Conservation (phyloP, 2,329 filamentous ascomycete genomes). For the Exophiala bonariae region DNA sequence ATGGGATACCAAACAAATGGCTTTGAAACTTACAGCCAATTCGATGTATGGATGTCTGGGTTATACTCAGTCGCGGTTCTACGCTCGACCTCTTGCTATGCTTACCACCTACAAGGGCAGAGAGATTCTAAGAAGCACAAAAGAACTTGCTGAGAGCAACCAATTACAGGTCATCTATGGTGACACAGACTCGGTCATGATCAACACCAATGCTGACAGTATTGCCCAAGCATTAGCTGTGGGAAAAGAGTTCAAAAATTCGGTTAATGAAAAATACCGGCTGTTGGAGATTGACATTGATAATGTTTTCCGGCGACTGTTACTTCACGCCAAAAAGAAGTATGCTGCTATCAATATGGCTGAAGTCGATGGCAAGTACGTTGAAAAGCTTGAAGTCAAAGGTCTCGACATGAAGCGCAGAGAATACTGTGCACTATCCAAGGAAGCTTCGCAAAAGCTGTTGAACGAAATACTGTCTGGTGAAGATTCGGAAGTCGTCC, state of each 20-base stretch:
- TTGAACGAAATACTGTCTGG: constrained; percentile 94
- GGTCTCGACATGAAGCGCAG: constrained; percentile 96
- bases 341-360: constrained; percentile 96
- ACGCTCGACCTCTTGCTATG: constrained; percentile 89
- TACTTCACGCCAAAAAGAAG: constrained; percentile 98
- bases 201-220: constrained; percentile 96
- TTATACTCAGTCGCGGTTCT: constrained; percentile 96
- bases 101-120: constrained; percentile 96
- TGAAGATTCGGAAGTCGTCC: constrained; percentile 82
- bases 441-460: constrained; percentile 87
- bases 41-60: constrained; percentile 99
- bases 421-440: constrained; percentile 93
- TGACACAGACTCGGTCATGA: constrained; percentile 99
- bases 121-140: constrained; percentile 94
- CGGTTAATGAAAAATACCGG: constrained; percentile 90
- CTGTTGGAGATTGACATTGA: constrained; percentile 97
- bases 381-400: constrained; percentile 96
- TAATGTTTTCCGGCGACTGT: constrained; percentile 88
- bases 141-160: constrained; percentile 88
- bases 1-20: constrained; percentile 98
- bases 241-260: constrained; percentile 89
- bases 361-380: constrained; percentile 81
- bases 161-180: constrained; percentile 95
- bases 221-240: constrained; percentile 88
- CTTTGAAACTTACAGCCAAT: constrained; percentile 95